A percentile compares a stretch with the other conserved stretches of the same genome.
Evolutionary conservation across 2,329 filamentous ascomycete genomes (phyloP).

Genomic region (Apiospora rasikravindrae): DNA sequence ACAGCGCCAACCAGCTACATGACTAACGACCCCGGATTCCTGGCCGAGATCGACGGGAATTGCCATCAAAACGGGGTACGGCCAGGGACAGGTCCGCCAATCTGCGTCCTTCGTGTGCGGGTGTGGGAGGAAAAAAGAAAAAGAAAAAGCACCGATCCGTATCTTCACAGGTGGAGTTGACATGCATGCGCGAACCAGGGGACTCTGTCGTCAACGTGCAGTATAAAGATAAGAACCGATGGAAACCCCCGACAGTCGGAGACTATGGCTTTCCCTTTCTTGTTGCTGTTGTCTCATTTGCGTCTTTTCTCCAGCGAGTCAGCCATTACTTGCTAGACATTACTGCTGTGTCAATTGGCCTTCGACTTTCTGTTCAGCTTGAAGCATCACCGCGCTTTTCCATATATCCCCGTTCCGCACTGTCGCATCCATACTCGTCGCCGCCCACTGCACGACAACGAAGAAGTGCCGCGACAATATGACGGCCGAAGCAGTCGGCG

Average conservation of each 20-base stretch:
- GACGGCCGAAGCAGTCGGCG: not conserved
- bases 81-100: not conserved
- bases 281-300: not conserved
- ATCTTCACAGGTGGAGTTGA: not conserved
- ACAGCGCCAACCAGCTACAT: not conserved
- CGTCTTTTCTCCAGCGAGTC: not conserved
- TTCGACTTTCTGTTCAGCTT: not conserved
- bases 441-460: not conserved
- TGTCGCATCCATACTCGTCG: not conserved
- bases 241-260: not conserved
- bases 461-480: not conserved
- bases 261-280: not conserved
- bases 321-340: not conserved
- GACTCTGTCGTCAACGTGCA: not conserved
- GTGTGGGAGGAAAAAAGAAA: too few relatives aligned
- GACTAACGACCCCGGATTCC: constrained; percentile 10
- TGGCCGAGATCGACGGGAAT: constrained; percentile 1
- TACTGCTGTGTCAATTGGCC: not conserved
- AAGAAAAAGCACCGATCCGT: not conserved
- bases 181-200: not conserved
- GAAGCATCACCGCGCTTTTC: not conserved
- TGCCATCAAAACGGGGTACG: not conserved
- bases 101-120: not conserved
- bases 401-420: too few relatives aligned
- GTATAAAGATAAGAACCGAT: not conserved